These are phyloP conservation scores for Dimargaris xerosporica DNA, from an alignment of 192 early-diverging fungal genomes.

Conservation along the genomic window DNA sequence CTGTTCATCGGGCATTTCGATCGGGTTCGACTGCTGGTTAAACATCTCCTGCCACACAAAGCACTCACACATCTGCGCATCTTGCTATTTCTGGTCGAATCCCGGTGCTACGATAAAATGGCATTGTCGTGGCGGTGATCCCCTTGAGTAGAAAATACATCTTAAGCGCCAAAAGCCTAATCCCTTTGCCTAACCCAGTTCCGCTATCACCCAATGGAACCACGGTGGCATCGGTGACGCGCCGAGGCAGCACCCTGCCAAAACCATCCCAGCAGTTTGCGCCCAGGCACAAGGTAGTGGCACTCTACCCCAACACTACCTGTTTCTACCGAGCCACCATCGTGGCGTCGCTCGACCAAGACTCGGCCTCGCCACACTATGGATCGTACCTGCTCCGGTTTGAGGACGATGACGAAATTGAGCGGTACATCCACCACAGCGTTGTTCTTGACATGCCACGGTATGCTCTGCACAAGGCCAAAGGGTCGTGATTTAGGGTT, in stretches of 20 bases:
- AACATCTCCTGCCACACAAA: background rate
- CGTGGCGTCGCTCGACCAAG: background rate
- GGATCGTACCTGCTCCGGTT: background rate
- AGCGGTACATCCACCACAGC: background rate
- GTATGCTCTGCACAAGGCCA: background rate
- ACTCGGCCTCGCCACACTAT: background rate
- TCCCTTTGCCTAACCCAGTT: conserved; percentile 2
- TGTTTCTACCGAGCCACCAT: conserved; percentile 8
- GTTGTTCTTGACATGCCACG: background rate
- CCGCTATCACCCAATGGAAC: conserved; percentile 8
- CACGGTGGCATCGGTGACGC: background rate
- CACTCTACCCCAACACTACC: conserved; percentile 4
- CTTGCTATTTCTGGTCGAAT: background rate
- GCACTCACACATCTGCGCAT: background rate
- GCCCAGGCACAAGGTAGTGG: background rate
- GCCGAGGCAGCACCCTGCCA: background rate
- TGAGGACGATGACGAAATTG: conserved; percentile 1
- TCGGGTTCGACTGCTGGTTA: too few species aligned
- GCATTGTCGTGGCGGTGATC: background rate
- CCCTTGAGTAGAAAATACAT: background rate
- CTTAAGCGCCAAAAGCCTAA: background rate
- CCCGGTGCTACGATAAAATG: background rate
- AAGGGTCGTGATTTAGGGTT: too few species aligned
- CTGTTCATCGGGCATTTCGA: too few species aligned
- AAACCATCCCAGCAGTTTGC: background rate